Percentiles rank a stretch among this genome's conserved stretches.
These are phyloP conservation scores for Jatropha podagrica DNA, from an alignment of 441 rosid species.

Conservation along the genomic window DNA sequence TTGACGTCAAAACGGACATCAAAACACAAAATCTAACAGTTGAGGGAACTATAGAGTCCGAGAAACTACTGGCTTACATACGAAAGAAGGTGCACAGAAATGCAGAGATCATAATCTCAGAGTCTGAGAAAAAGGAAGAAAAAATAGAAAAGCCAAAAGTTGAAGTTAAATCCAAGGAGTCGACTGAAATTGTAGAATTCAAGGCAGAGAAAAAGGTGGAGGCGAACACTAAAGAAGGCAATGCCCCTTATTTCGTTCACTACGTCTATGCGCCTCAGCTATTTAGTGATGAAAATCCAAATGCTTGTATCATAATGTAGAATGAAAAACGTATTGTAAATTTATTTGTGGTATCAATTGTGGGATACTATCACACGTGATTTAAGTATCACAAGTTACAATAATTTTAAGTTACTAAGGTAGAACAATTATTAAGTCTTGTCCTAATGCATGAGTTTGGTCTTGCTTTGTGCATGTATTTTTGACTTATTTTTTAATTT, in stretches of 20 bases:
- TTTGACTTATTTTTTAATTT: too few species aligned
- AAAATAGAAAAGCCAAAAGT: conserved; percentile 20
- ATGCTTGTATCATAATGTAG: conserved; percentile 46
- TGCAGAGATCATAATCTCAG: conserved; percentile 59
- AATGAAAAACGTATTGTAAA: not conserved
- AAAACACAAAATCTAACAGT: conserved; percentile 66
- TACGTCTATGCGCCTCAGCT: conserved; percentile 54
- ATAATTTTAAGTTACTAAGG: too few species aligned
- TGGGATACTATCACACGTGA: too few species aligned
- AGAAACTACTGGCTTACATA: conserved; percentile 51
- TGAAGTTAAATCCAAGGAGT: conserved; percentile 26
- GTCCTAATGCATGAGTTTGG: too few species aligned
- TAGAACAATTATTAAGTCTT: too few species aligned
- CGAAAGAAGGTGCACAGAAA: conserved; percentile 58
- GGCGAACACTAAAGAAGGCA: conserved; percentile 32
- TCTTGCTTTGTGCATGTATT: too few species aligned
- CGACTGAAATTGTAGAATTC: conserved; percentile 24
- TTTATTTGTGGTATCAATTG: too few species aligned
- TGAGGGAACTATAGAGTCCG: conserved; percentile 60
- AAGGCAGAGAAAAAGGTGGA: conserved; percentile 38
- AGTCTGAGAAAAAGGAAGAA: conserved; percentile 26
- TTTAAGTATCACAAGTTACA: too few species aligned
- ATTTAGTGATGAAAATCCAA: conserved; percentile 64
- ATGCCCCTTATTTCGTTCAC: conserved; percentile 49
- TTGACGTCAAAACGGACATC: conserved; percentile 55